phyloP scores from a whole-genome alignment of 2,329 filamentous ascomycete species.

The Xylaria sp. region DNA sequence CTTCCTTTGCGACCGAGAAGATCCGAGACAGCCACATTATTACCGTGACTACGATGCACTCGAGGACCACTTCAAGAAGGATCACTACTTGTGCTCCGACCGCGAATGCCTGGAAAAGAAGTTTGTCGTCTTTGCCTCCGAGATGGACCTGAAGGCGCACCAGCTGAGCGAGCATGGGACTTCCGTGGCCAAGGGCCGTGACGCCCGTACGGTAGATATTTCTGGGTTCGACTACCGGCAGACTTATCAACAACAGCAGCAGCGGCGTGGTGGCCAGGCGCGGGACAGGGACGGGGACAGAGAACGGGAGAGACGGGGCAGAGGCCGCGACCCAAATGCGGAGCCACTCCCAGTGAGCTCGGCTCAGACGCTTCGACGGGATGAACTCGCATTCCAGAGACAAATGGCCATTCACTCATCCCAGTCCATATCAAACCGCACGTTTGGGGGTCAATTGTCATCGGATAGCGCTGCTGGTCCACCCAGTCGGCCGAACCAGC shows the following conservation, averaged over 20 bases:
- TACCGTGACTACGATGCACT: constrained; percentile 86
- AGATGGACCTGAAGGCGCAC: constrained; percentile 94
- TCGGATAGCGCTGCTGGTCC: constrained; percentile 48
- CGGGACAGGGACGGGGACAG: constrained; percentile 52
- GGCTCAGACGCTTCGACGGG: constrained; percentile 78
- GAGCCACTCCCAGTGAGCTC: constrained; percentile 77
- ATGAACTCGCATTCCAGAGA: constrained; percentile 88
- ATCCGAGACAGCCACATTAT: constrained; percentile 79
- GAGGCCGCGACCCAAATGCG: constrained; percentile 82
- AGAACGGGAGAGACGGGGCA: constrained; percentile 25
- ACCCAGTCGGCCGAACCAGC: constrained; percentile 32
- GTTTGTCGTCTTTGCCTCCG: constrained; percentile 93
- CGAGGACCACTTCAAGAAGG: constrained; percentile 82
- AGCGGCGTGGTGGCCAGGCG: constrained; percentile 49
- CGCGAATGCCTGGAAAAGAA: constrained; percentile 93
- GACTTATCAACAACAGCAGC: constrained; percentile 67
- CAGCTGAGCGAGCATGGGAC: constrained; percentile 82
- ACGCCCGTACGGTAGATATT: constrained; percentile 84
- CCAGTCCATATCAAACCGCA: constrained; percentile 76
- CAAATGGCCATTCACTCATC: constrained; percentile 90
- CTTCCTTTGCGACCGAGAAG: constrained; percentile 82
- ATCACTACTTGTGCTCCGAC: constrained; percentile 85
- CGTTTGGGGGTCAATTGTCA: constrained; percentile 85
- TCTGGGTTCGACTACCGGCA: constrained; percentile 80
- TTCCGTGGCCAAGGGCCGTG: constrained; percentile 79